A percentile compares a stretch with the other conserved stretches of the same genome.
Conservation (phyloP, 257 asterid species). For the Anisodus acutangulus region DNA sequence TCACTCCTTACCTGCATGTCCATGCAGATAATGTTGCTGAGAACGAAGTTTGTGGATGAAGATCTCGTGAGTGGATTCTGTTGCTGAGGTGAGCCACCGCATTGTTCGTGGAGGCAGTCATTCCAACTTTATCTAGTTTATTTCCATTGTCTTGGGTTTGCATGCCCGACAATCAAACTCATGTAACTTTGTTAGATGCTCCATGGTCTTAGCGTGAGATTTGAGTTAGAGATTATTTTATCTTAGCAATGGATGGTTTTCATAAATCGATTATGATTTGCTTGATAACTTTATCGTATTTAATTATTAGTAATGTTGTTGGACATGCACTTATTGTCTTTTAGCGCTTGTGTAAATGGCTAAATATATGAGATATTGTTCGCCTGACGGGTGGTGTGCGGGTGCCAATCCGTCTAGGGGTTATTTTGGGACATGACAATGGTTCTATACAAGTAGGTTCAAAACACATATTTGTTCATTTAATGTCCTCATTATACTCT, state of each 20-base stretch:
- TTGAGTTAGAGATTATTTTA: background rate
- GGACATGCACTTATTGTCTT: background rate
- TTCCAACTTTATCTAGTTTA: background rate
- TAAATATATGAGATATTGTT: background rate
- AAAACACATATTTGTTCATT: no score
- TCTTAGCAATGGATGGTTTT: background rate
- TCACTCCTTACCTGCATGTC: no score
- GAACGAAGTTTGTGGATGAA: no score
- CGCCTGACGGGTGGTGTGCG: background rate
- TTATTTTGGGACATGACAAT: no score
- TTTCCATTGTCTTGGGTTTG: background rate
- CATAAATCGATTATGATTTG: background rate
- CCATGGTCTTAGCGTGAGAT: background rate
- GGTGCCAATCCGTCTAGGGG: background rate
- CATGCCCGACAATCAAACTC: background rate
- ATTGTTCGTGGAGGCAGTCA: no score
- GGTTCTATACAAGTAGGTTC: no score
- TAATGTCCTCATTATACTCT: no score
- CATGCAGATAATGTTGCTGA: no score
- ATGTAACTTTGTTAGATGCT: background rate
- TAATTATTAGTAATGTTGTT: background rate
- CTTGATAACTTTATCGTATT: background rate
- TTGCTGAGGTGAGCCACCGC: no score
- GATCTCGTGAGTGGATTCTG: no score
- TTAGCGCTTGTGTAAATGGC: background rate